phyloP scores from a whole-genome alignment of 2,329 filamentous ascomycete genomes.

The Colletotrichum falcatum region DNA sequence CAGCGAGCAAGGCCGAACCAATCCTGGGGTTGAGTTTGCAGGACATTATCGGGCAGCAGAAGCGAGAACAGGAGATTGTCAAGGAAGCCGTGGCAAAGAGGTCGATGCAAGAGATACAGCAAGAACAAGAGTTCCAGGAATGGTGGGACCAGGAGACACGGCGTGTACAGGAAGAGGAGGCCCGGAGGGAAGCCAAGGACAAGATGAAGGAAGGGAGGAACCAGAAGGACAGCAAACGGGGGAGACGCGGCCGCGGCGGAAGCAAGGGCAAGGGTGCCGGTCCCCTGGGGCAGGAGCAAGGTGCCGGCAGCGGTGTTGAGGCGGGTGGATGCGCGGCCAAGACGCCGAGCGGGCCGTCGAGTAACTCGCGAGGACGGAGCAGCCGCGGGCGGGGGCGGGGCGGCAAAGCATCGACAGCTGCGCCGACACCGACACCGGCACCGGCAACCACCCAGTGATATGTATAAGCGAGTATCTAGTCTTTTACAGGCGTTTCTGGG shows the following conservation, averaged over 20 bases:
- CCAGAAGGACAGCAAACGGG: slow-evolving; percentile 36
- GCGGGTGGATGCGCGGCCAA: slow-evolving; percentile 9
- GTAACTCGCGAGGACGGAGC: slow-evolving; percentile 26
- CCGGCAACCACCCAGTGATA: slow-evolving; percentile 14
- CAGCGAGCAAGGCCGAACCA: slow-evolving; percentile 71
- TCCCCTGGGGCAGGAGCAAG: slow-evolving; percentile 9
- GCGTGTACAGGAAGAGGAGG: slow-evolving; percentile 74
- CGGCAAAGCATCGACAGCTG: slow-evolving; percentile 28
- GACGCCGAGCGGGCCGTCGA: slow-evolving; percentile 15
- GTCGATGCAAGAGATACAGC: slow-evolving; percentile 92
- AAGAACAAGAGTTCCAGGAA: slow-evolving; percentile 95
- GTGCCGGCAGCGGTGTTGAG: slow-evolving; percentile 11
- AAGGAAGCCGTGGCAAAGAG: slow-evolving; percentile 88
- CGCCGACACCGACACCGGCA: slow-evolving; percentile 12
- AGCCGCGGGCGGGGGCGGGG: slow-evolving; percentile 32
- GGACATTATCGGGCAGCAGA: slow-evolving; percentile 90
- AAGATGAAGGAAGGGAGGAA: slow-evolving; percentile 58
- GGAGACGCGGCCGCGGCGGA: slow-evolving; percentile 46
- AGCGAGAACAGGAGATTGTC: slow-evolving; percentile 83
- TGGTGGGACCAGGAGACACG: slow-evolving; percentile 94
- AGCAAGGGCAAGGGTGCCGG: slow-evolving; percentile 36
- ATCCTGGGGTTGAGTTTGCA: slow-evolving; percentile 80
- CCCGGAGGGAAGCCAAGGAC: slow-evolving; percentile 54
- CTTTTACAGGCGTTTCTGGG: slow-evolving; percentile 1
- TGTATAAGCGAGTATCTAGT: neutral